Evolutionary conservation across 1,139 yeast genomes (phyloP), one percentile per base, ranked within the genome.

Genomic region (Suhomyces anneliseae): DNA sequence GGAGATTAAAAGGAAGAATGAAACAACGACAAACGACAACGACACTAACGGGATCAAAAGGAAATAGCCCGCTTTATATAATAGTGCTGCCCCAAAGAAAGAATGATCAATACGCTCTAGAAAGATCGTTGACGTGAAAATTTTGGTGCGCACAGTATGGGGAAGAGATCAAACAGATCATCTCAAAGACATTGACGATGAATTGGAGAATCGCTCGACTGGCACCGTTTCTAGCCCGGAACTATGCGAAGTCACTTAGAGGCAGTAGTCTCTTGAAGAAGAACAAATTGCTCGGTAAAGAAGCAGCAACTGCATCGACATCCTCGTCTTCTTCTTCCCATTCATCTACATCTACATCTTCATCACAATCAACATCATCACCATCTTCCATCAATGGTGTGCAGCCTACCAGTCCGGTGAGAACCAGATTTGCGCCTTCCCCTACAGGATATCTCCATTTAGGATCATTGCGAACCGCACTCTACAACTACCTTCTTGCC

Each of bases 341-440:
- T 9, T 9, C 32, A 29, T 29, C 32, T 29, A 9, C 32, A 29
- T 11, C 32, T 8, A 11, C 4, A 29, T 29, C 32, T 8, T 29
- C 32, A 29, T 29, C 32, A 29, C 32, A 9, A 29, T 11, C 32
- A 29, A 29, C n/a, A 29, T 7, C 32, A 29, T 9, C 32, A 29
- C n/a, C 32, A 29, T 11, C 32, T 9, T 29, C 7, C 11, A 9
- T 7, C 32, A 29, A 9, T 11, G n/a, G 11, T 29, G 32, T 70
- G 4, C 84, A 79, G 36, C 83, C 85, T 1, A 52, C 52, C 0
- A 42, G 58, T 0, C 95, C 96, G 0, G 96, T 85, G 0, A 68
- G 97, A 53, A 90, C 98, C 1, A 71, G 99, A 55, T 93, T 93
- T 68, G 99, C 99, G 0, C 99, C 99, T 1, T 92, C 98, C 2